phyloP scores from a whole-genome alignment of 2,329 filamentous ascomycete species.

The Fusarium tjaetaba region DNA sequence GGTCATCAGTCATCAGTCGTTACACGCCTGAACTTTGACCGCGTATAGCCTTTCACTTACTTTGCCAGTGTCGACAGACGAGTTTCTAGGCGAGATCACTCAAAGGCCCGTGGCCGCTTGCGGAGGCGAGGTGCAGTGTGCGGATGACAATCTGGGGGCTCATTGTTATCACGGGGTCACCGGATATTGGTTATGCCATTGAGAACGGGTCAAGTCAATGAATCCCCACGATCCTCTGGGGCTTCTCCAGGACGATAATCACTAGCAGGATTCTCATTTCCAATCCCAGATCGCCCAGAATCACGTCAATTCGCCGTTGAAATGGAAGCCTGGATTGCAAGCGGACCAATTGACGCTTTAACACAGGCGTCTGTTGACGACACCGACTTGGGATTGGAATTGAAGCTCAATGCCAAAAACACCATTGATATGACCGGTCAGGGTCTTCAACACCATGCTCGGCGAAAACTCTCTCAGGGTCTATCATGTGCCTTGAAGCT shows the following conservation, averaged over 20 bases:
- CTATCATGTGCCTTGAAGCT: conserved; percentile 32
- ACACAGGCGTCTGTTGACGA: conserved; percentile 11
- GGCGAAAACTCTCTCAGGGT: conserved; percentile 23
- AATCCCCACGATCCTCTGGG: conserved; percentile 25
- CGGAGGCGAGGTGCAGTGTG: conserved; percentile 43
- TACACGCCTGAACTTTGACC: conserved; percentile 33
- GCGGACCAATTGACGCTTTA: conserved; percentile 31
- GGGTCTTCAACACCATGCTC: conserved; percentile 14
- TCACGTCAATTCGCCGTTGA: conserved; percentile 34
- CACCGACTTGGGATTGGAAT: conserved; percentile 23
- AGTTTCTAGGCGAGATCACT: conserved; percentile 28
- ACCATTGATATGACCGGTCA: neutral
- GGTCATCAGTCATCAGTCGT: conserved; percentile 37
- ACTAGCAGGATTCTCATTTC: conserved; percentile 33
- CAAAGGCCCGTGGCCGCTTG: conserved; percentile 36
- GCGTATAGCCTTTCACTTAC: neutral
- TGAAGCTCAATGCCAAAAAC: conserved; percentile 26
- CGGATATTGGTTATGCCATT: conserved; percentile 26
- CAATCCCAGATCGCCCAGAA: conserved; percentile 28
- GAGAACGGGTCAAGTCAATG: conserved; percentile 30
- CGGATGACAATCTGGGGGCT: conserved; percentile 43
- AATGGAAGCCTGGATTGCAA: conserved; percentile 22
- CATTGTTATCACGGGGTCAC: conserved; percentile 40
- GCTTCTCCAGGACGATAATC: conserved; percentile 23
- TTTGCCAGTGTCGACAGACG: conserved; percentile 17